These are phyloP conservation scores for Moricandia moricandioides DNA, from an alignment of 345 rosid genomes.

Conservation along the genomic window DNA sequence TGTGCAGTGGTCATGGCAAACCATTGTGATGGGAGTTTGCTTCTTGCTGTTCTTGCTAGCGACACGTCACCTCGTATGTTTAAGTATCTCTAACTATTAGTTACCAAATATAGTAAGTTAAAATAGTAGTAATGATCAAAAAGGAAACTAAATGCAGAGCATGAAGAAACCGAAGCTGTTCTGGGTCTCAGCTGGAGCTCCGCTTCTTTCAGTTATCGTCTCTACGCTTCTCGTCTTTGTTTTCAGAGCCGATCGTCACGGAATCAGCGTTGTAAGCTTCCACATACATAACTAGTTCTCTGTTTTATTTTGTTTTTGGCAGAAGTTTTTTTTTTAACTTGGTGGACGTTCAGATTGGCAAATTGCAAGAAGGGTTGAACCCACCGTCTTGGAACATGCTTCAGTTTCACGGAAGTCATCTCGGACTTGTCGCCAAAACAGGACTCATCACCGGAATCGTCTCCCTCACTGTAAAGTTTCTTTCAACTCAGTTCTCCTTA, in stretches of 20 bases:
- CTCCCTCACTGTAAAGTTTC: slow-evolving; percentile 73
- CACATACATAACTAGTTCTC: neutral
- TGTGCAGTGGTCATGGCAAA: slow-evolving; percentile 97
- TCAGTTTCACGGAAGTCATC: slow-evolving; percentile 65
- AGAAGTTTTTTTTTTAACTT: neutral
- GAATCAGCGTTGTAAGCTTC: slow-evolving; percentile 63
- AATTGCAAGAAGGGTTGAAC: slow-evolving; percentile 78
- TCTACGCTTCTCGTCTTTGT: slow-evolving; percentile 76
- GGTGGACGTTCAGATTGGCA: slow-evolving; percentile 59
- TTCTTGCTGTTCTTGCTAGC: slow-evolving; percentile 70
- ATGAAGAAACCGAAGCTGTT: slow-evolving; percentile 70
- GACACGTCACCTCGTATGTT: slow-evolving; percentile 77
- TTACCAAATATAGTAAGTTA: neutral
- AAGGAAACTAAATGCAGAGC: slow-evolving; percentile 37
- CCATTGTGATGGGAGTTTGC: slow-evolving; percentile 78
- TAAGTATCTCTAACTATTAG: neutral
- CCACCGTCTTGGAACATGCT: slow-evolving; percentile 95
- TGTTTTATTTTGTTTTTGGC: neutral
- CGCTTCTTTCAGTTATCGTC: slow-evolving; percentile 65
- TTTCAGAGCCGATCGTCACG: slow-evolving; percentile 73
- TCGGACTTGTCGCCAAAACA: slow-evolving; percentile 72
- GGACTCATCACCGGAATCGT: slow-evolving; percentile 86
- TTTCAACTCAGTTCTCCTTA: neutral
- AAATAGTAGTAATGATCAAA: neutral
- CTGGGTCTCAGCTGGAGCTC: slow-evolving; percentile 90